These are phyloP conservation scores for Setaria italica DNA, from an alignment of 202 grass and related monocot genomes.

Conservation along the genomic window DNA sequence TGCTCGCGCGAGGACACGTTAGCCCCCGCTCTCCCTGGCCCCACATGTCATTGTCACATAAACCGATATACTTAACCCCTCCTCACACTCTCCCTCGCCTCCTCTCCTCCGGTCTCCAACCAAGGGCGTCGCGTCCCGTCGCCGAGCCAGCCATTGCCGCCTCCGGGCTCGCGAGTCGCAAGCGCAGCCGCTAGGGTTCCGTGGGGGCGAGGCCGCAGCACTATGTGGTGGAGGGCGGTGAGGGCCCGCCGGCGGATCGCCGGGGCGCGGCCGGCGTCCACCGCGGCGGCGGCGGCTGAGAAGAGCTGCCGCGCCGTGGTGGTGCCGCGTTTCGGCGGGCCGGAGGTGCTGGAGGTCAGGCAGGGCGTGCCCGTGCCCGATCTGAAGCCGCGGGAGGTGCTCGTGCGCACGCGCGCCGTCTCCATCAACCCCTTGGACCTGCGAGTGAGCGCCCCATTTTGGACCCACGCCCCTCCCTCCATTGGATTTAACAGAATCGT, in stretches of 20 bases:
- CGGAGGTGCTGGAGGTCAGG: constrained; percentile 88
- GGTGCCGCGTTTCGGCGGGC: constrained; percentile 82
- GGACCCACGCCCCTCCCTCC: not conserved
- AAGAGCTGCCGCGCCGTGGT: constrained; percentile 74
- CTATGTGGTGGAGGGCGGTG: constrained; percentile 63
- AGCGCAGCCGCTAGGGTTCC: constrained; percentile 23
- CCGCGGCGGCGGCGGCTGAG: constrained; percentile 44
- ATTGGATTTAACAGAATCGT: not conserved
- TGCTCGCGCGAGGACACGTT: constrained; percentile 38
- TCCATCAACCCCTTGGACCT: constrained; percentile 92
- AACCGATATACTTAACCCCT: constrained; percentile 40
- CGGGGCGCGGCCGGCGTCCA: constrained; percentile 46
- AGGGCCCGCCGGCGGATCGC: constrained; percentile 45
- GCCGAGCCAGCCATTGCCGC: constrained; percentile 33
- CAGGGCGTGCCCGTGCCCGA: constrained; percentile 67
- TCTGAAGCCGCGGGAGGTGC: constrained; percentile 86
- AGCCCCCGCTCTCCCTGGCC: constrained; percentile 21
- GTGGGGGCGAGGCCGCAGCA: not conserved
- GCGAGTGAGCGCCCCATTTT: constrained; percentile 69
- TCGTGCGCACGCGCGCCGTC: constrained; percentile 85
- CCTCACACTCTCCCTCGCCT: not conserved
- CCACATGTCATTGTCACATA: constrained; percentile 35
- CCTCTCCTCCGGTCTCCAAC: constrained; percentile 34
- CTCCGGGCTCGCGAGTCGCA: constrained; percentile 6
- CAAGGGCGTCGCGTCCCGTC: not conserved